phyloP scores from a whole-genome alignment of 805 yeast species.

The Ogataea henricii region DNA sequence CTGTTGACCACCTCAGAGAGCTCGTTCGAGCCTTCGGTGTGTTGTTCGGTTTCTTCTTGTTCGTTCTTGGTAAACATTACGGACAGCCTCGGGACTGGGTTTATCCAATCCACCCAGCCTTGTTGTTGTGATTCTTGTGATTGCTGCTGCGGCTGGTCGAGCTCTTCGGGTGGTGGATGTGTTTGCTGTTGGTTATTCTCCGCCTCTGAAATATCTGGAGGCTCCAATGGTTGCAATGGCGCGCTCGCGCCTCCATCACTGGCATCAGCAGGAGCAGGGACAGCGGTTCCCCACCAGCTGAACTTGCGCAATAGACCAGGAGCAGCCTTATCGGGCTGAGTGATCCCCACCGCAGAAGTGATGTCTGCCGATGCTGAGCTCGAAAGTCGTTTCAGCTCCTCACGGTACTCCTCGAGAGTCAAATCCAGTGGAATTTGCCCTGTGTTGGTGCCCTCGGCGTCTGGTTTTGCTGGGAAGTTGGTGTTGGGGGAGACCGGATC shows the following conservation, averaged over 20 bases:
- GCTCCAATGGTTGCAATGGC: not conserved
- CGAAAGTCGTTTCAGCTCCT: slow-evolving; percentile 21
- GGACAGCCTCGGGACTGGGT: slow-evolving; percentile 7
- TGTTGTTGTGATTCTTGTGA: not conserved
- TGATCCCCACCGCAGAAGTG: not conserved
- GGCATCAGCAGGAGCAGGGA: not conserved
- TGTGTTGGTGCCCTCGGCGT: not conserved
- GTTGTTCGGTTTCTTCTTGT: not conserved
- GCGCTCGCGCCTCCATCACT: too few relatives aligned
- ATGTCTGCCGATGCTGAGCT: not conserved
- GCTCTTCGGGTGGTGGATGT: not conserved
- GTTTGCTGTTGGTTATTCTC: not conserved
- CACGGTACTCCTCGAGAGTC: slow-evolving; percentile 31
- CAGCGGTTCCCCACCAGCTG: slow-evolving; percentile 6
- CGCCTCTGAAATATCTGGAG: not conserved
- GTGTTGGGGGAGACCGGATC: slow-evolving; percentile 3
- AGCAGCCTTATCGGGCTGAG: not conserved
- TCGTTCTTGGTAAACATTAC: not conserved
- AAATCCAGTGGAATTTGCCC: slow-evolving; percentile 15
- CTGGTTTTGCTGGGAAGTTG: slow-evolving; percentile 4
- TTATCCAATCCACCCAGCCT: slow-evolving; percentile 18
- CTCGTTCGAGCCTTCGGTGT: slow-evolving; percentile 10
- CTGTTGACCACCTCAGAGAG: slow-evolving; percentile 14
- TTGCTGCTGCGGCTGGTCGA: not conserved
- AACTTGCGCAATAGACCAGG: not conserved